A percentile compares a stretch with the other conserved stretches of the same genome.
phyloP scores from a whole-genome alignment of 441 rosid species.

The Croton laevigatus region DNA sequence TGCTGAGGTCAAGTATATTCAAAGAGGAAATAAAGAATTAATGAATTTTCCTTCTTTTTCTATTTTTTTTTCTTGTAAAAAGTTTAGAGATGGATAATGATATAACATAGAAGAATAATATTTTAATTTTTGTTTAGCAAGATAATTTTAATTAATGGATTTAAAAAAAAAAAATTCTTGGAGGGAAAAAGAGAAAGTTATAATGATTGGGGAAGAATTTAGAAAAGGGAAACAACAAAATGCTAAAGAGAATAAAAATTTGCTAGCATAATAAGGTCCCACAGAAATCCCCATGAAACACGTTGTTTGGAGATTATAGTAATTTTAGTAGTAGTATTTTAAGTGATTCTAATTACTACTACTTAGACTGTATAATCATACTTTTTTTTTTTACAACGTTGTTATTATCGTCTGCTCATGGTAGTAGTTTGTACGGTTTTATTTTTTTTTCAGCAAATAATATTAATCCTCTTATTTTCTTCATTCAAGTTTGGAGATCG shows the following conservation, averaged over 20 bases:
- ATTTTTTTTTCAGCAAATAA: too few relatives aligned
- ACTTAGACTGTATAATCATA: too few relatives aligned
- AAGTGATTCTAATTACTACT: too few relatives aligned
- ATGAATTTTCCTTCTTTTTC: neutral
- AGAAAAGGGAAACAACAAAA: too few relatives aligned
- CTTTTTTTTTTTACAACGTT: too few relatives aligned
- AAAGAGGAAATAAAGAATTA: slow-evolving; percentile 4
- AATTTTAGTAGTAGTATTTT: neutral
- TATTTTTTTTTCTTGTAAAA: neutral
- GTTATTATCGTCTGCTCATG: too few relatives aligned
- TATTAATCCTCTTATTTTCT: too few relatives aligned
- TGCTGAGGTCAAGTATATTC: slow-evolving; percentile 22
- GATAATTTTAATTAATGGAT: neutral
- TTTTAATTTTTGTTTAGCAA: neutral
- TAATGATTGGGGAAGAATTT: neutral
- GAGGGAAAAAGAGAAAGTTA: neutral
- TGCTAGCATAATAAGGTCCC: neutral
- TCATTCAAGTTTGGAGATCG: too few relatives aligned
- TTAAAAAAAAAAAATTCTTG: neutral
- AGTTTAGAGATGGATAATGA: slow-evolving; percentile 11
- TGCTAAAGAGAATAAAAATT: neutral
- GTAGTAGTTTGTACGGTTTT: too few relatives aligned
- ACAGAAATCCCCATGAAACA: slow-evolving; percentile 10
- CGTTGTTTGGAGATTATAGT: neutral
- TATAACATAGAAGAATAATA: neutral